Evolutionary conservation across 2,329 filamentous ascomycete species (phyloP).

Genomic region (Epichloe amarillans): DNA sequence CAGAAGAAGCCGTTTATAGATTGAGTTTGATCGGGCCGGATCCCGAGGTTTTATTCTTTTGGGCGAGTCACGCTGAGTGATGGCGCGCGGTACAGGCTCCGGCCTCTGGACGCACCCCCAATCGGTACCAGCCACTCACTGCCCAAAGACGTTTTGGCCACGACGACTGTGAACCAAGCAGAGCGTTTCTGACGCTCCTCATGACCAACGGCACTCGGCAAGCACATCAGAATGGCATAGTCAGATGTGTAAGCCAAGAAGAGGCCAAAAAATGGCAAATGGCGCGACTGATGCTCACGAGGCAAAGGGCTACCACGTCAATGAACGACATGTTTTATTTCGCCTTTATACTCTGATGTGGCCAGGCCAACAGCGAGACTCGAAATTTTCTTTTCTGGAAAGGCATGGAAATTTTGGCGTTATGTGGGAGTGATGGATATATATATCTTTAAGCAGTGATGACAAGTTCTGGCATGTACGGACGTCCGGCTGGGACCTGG

Average conservation of each 20-base stretch:
- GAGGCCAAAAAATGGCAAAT: neutral
- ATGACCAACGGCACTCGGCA: neutral
- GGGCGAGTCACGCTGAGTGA: neutral
- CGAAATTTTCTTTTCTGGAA: neutral
- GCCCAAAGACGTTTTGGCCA: neutral
- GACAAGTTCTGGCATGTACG: neutral
- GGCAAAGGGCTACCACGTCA: neutral
- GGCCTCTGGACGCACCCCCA: neutral
- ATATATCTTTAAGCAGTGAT: neutral
- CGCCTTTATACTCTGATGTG: neutral
- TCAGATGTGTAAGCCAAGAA: neutral
- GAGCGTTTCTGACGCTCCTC: neutral
- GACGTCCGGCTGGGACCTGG: neutral
- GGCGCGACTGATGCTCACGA: neutral
- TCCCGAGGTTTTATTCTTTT: neutral
- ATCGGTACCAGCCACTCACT: neutral
- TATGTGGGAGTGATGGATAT: neutral
- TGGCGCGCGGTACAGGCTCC: neutral
- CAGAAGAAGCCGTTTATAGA: conserved; percentile 55
- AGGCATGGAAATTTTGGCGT: neutral
- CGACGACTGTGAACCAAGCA: neutral
- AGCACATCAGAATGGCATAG: neutral
- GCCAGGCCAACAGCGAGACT: neutral
- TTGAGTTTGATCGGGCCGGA: conserved; percentile 18
- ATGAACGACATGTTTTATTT: neutral